These are phyloP conservation scores for Amborella trichopoda DNA, from an alignment of 164 flowering plant genomes.

Conservation along the genomic window DNA sequence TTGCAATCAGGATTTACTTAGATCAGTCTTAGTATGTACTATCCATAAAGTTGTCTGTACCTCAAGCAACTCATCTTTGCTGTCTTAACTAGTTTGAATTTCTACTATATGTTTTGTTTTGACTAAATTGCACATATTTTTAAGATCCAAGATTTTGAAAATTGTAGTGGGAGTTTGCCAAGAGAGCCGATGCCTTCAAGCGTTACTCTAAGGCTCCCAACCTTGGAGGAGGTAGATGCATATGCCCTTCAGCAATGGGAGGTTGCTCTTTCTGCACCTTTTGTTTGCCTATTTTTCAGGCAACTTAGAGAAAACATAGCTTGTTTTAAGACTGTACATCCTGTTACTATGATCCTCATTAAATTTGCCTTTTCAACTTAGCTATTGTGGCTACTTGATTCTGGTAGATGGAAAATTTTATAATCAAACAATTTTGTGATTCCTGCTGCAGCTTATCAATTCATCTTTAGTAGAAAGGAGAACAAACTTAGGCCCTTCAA, in stretches of 20 bases:
- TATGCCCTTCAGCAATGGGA: conserved; percentile 93
- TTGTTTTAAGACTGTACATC: too few species aligned
- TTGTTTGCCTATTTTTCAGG: too few species aligned
- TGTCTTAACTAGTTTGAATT: too few species aligned
- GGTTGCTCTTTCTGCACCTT: conserved; percentile 31
- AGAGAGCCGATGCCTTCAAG: conserved; percentile 77
- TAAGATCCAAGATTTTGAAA: conserved; percentile 10
- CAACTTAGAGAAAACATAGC: too few species aligned
- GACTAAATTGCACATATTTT: too few species aligned
- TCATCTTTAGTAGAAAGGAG: conserved; percentile 55
- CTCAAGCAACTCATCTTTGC: too few species aligned
- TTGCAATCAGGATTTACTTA: too few species aligned
- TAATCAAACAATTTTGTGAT: conserved; percentile 37
- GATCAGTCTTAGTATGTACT: too few species aligned
- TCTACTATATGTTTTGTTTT: too few species aligned
- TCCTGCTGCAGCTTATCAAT: conserved; percentile 82
- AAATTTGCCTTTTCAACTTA: not conserved
- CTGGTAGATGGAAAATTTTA: not conserved
- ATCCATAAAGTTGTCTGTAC: too few species aligned
- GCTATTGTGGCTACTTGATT: too few species aligned
- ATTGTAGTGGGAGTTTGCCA: conserved; percentile 70
- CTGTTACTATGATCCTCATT: too few species aligned
- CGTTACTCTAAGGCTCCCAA: conserved; percentile 71
- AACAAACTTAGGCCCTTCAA: conserved; percentile 67
- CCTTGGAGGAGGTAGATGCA: conserved; percentile 65